Conservation (phyloP, 352 stramenopile species). For the Globisporangium paroecandrum region DNA sequence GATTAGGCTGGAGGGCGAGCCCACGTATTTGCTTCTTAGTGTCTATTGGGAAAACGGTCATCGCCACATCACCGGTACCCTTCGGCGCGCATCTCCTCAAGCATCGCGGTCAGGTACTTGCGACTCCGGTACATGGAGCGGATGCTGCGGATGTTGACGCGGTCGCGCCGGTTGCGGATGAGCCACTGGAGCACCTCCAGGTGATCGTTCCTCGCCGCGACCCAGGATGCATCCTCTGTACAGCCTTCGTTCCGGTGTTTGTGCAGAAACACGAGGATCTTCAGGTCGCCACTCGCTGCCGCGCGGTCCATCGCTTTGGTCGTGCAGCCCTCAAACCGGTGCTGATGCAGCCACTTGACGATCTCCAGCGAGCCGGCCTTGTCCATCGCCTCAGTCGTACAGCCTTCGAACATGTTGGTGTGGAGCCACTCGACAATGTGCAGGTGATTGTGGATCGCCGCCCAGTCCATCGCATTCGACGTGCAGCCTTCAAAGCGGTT, state of each 20-base stretch:
- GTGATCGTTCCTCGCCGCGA: constrained; percentile 13
- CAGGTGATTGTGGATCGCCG: constrained; percentile 4
- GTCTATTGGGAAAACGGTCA: background rate
- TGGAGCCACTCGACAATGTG: constrained; percentile 11
- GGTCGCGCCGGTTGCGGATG: constrained; percentile 8
- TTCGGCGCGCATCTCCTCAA: constrained; percentile 11
- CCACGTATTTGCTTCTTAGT: background rate
- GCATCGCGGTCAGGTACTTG: constrained; percentile 12
- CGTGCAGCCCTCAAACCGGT: constrained; percentile 11
- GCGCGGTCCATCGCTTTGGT: constrained; percentile 12
- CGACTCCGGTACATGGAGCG: constrained; percentile 11
- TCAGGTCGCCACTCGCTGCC: constrained; percentile 2
- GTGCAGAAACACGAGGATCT: constrained; percentile 12
- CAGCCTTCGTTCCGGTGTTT: constrained; percentile 9
- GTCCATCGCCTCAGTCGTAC: constrained; percentile 17
- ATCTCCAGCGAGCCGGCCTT: constrained; percentile 12
- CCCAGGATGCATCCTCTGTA: constrained; percentile 12
- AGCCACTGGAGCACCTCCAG: constrained; percentile 16
- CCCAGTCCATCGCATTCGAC: constrained; percentile 12
- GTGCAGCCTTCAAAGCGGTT: constrained; percentile 18
- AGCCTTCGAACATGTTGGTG: constrained; percentile 11
- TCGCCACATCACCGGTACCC: constrained; percentile 5
- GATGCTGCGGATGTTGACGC: constrained; percentile 17
- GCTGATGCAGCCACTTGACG: constrained; percentile 6
- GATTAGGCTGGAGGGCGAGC: background rate